Percentiles rank a stretch among this genome's conserved stretches.
Conservation (phyloP, 208 protist species). For the Tritrichomonas musculus region DNA sequence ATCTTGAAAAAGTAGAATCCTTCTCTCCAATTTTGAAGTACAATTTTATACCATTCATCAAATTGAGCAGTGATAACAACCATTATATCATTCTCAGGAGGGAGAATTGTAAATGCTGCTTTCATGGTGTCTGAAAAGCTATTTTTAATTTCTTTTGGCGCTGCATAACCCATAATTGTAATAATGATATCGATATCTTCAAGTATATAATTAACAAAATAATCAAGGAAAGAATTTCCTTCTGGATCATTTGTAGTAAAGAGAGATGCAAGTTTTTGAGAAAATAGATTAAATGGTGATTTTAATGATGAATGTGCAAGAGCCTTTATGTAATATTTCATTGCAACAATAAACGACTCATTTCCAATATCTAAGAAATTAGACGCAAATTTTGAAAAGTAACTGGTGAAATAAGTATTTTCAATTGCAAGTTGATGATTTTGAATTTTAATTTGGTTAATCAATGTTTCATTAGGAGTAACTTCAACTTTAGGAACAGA, state of each 20-base stretch:
- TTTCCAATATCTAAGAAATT: not conserved
- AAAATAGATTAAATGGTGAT: not conserved
- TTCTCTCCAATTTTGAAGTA: not conserved
- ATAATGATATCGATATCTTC: not conserved
- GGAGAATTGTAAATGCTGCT: not conserved
- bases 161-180: not conserved
- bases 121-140: not conserved
- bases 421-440: not conserved
- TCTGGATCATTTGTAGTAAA: not conserved
- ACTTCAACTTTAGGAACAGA: not conserved
- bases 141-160: not conserved
- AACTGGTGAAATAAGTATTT: not conserved
- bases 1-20: not conserved
- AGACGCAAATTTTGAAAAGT: not conserved
- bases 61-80: not conserved
- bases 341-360: not conserved
- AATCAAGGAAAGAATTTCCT: no score
- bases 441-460: not conserved
- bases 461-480: not conserved
- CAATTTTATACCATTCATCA: not conserved
- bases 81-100: not conserved
- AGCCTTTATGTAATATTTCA: not conserved
- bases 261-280: not conserved
- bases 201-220: no score
- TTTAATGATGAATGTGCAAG: not conserved